Evolutionary conservation across 192 early-diverging fungal genomes (phyloP).

Genomic region (Podila clonocystis): DNA sequence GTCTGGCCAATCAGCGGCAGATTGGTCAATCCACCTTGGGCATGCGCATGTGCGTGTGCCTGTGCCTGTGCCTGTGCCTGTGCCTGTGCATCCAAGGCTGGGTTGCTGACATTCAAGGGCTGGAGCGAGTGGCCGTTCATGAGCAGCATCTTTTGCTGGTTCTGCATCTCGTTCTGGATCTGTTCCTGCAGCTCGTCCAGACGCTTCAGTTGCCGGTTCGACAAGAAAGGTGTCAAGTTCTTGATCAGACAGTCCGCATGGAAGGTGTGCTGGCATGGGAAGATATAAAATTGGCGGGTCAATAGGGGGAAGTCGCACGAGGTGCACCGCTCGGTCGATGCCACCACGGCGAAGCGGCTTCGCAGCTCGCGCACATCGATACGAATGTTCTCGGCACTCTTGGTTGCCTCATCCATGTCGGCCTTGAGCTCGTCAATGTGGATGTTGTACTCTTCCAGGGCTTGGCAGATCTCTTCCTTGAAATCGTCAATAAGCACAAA

Average conservation of each 20-base stretch:
- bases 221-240: conserved; percentile 27
- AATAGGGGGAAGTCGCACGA: conserved; percentile 82
- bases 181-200: conserved; percentile 70
- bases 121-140: conserved; percentile 32
- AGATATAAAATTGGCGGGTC: conserved; percentile 91
- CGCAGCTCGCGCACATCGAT: conserved; percentile 88
- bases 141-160: conserved; percentile 33
- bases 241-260: conserved; percentile 92
- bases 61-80: conserved; percentile 6
- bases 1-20: conserved; percentile 42
- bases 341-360: conserved; percentile 76
- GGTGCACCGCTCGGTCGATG: conserved; percentile 80
- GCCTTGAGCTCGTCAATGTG: conserved; percentile 88
- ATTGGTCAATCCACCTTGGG: conserved; percentile 9
- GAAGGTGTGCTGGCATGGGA: conserved; percentile 95
- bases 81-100: conserved; percentile 10
- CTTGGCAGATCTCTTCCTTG: conserved; percentile 93
- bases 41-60: background rate
- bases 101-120: conserved; percentile 17
- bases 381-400: conserved; percentile 92
- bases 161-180: conserved; percentile 61
- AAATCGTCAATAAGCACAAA: conserved; percentile 98
- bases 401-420: conserved; percentile 97
- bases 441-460: conserved; percentile 92
- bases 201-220: conserved; percentile 54